Evolutionary conservation across 2,329 filamentous ascomycete genomes (phyloP), one percentile per base, ranked within the genome.

Genomic region (Ustulina deusta): DNA sequence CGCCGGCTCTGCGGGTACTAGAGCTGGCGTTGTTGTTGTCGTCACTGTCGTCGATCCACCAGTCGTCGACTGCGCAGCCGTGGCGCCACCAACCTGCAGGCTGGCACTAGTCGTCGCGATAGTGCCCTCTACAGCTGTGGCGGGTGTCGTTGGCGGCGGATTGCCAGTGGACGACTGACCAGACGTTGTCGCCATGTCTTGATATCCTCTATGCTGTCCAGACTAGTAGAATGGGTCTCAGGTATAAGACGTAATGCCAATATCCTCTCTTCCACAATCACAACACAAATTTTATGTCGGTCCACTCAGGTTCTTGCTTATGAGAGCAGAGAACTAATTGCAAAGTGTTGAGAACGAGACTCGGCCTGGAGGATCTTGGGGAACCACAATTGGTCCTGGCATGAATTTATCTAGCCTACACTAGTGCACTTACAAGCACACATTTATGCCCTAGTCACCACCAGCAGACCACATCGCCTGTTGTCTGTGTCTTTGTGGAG

Each of bases 181-280:
- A 27, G 65, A 54, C 58, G 62, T 68, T 10, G 52, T 58, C 27
- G 69, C 49, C 61, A 61, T 71, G 38, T 38, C 46, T 55, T 54
- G 40, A 13, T 29, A n/a, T 32, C 10, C 25, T 48, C 46, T 46
- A 17, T 25, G 20, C 2, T 20, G n/a, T 27, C 32, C 49, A 42
- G 27, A 27, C 42, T 32, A 51, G 25, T 10, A n/a, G 27, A 20
- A n/a, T 32, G 32, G 46, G 40, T 40, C 40, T 13, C 11, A 13
- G 15, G 17, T 55, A 42, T 27, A 17, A n/a, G 34, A 29, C 15
- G 56, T 10, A 32, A 22, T 36, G 17, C 20, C 34, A 20, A 22
- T 25, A 17, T 27, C 38, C 11, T 15, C 36, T 36, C 10, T 48
- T 15, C 36, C 27, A 15, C 4, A 25, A 20, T 22, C 4, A 63